These are phyloP conservation scores for Cladosporium sp. DNA, from an alignment of 2,329 filamentous ascomycete species.

Conservation along the genomic window DNA sequence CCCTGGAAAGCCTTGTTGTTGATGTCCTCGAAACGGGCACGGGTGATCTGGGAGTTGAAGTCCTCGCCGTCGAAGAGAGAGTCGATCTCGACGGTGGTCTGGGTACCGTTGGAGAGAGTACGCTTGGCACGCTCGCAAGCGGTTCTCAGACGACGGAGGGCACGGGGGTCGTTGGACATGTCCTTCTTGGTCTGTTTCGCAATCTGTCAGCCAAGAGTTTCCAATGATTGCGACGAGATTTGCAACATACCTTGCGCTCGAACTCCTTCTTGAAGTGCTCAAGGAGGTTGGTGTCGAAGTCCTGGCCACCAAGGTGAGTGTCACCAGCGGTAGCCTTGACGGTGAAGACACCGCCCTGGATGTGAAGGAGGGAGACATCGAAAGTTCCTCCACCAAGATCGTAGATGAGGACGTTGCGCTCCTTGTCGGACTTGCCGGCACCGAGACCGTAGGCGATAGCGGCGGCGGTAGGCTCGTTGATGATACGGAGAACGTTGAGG, in stretches of 20 bases:
- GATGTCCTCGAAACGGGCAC: slow-evolving; percentile 97
- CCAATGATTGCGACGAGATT: no score
- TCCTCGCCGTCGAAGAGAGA: slow-evolving; percentile 98
- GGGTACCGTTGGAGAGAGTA: slow-evolving; percentile 94
- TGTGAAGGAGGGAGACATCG: slow-evolving; percentile 98
- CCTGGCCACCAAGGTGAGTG: slow-evolving; percentile 61
- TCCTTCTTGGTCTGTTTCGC: slow-evolving; percentile 39
- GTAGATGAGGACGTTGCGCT: slow-evolving; percentile 99
- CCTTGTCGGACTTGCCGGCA: slow-evolving; percentile 69
- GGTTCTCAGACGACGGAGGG: slow-evolving; percentile 91
- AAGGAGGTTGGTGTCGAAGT: slow-evolving; percentile 94
- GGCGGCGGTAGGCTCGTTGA: slow-evolving; percentile 98
- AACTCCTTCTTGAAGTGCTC: slow-evolving; percentile 98
- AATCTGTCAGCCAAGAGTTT: neutral
- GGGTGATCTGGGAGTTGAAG: slow-evolving; percentile 95
- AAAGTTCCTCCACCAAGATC: slow-evolving; percentile 99
- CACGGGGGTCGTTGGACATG: slow-evolving; percentile 80
- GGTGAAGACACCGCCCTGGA: slow-evolving; percentile 98
- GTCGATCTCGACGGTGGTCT: slow-evolving; percentile 98
- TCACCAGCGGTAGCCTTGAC: slow-evolving; percentile 98
- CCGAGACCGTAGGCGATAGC: slow-evolving; percentile 95
- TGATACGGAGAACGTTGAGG: slow-evolving; percentile 98
- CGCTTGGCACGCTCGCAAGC: slow-evolving; percentile 99
- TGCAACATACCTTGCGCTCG: slow-evolving; percentile 39
- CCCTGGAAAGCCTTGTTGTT: slow-evolving; percentile 94